These are phyloP conservation scores for Kuraishia piskuri DNA, from an alignment of 805 yeast genomes.

Conservation along the genomic window DNA sequence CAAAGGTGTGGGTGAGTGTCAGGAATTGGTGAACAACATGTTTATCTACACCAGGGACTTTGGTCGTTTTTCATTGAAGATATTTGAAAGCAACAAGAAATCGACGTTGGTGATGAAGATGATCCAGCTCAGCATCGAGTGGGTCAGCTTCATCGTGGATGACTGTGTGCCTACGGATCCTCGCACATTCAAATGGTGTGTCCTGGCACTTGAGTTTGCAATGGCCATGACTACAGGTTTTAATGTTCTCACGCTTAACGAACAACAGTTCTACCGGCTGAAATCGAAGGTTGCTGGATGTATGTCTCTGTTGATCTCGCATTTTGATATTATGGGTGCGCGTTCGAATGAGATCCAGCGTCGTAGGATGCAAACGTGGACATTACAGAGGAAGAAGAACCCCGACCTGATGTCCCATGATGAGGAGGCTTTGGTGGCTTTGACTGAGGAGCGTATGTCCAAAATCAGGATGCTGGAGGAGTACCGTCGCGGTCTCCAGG, in stretches of 20 bases:
- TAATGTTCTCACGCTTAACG: conserved; percentile 72
- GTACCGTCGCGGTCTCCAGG: conserved; percentile 32
- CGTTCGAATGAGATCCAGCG: conserved; percentile 68
- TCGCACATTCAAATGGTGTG: conserved; percentile 93
- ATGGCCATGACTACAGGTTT: conserved; percentile 91
- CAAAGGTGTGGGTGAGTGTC: conserved; percentile 51
- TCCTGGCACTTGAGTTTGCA: conserved; percentile 88
- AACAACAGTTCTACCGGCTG: conserved; percentile 63
- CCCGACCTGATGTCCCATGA: conserved; percentile 46
- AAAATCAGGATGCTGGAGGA: conserved; percentile 59
- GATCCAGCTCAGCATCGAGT: conserved; percentile 70
- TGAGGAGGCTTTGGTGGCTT: conserved; percentile 46
- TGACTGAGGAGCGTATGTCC: conserved; percentile 60
- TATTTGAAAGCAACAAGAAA: conserved; percentile 55
- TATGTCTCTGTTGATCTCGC: conserved; percentile 87
- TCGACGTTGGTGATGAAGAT: conserved; percentile 63
- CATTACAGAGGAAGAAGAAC: conserved; percentile 41
- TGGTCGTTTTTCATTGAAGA: conserved; percentile 62
- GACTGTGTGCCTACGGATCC: conserved; percentile 91
- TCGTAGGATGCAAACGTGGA: conserved; percentile 44
- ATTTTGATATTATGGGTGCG: conserved; percentile 98
- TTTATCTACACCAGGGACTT: conserved; percentile 76
- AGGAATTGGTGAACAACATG: conserved; percentile 66
- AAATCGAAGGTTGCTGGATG: conserved; percentile 87
- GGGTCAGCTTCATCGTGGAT: conserved; percentile 91